Percentiles rank a stretch among this genome's conserved stretches.
phyloP scores from a whole-genome alignment of 495 filamentous ascomycete species.

The Aspergillus olivimuriae region DNA sequence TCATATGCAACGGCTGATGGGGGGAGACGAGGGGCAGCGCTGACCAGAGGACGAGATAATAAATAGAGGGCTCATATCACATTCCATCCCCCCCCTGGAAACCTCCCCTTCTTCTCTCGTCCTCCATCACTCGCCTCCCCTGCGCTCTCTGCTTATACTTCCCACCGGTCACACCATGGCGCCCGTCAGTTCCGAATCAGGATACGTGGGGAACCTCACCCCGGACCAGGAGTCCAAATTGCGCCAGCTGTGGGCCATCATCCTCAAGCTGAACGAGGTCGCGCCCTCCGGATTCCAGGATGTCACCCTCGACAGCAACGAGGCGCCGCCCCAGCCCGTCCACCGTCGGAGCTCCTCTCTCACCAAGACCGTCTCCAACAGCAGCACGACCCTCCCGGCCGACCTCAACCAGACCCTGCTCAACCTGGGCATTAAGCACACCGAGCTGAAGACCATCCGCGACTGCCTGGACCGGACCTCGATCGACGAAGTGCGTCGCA shows the following conservation, averaged over 20 bases:
- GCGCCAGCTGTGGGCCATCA: constrained; percentile 4
- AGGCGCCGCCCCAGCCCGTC: neutral
- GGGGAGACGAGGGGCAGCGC: too few species aligned
- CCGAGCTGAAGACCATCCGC: neutral
- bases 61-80: neutral
- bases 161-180: neutral
- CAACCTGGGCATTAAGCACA: neutral
- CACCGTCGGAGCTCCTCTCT: neutral
- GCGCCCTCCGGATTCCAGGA: neutral
- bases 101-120: neutral
- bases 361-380: neutral
- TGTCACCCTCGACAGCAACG: neutral
- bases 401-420: neutral
- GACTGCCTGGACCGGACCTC: neutral
- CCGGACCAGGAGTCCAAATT: constrained; percentile 1
- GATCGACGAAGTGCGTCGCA: constrained; percentile 2
- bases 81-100: neutral
- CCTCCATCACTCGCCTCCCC: neutral
- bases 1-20: constrained; percentile 4
- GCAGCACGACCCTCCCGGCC: neutral
- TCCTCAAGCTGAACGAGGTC: neutral
- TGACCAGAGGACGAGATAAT: too few species aligned
- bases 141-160: too few species aligned
- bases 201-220: constrained; percentile 4
- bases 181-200: neutral